phyloP scores from a whole-genome alignment of 179 eudicot genomes.

The Nepenthes alata region DNA sequence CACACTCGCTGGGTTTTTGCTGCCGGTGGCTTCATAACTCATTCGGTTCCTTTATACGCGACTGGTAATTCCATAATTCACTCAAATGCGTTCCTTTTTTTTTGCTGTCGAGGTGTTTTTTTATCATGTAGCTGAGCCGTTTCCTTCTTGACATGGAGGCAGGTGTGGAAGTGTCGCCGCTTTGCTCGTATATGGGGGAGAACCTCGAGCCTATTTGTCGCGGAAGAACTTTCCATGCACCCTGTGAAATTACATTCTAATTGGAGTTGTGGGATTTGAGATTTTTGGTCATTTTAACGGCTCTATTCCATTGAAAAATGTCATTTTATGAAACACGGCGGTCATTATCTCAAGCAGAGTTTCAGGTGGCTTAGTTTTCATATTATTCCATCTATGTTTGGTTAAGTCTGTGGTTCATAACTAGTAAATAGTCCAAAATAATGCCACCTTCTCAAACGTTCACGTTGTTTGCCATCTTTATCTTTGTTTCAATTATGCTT shows the following conservation, averaged over 20 bases:
- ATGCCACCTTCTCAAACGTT: too few relatives aligned
- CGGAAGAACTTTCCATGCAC: slow-evolving; percentile 95
- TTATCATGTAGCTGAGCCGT: background rate
- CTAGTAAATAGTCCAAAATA: too few relatives aligned
- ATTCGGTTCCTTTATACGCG: slow-evolving; percentile 81
- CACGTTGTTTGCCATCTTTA: too few relatives aligned
- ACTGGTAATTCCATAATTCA: slow-evolving; percentile 42
- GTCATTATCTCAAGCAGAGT: too few relatives aligned
- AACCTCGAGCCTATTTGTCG: slow-evolving; percentile 91
- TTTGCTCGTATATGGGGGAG: slow-evolving; percentile 87
- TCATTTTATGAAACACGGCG: too few relatives aligned
- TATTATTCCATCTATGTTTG: too few relatives aligned
- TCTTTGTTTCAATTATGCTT: too few relatives aligned
- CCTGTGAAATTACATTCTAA: slow-evolving; percentile 81
- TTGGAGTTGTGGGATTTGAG: background rate
- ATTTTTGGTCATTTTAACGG: too few relatives aligned
- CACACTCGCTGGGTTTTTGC: slow-evolving; percentile 98
- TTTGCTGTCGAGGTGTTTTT: background rate
- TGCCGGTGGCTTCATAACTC: slow-evolving; percentile 96
- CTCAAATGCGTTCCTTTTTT: background rate
- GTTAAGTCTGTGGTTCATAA: too few relatives aligned
- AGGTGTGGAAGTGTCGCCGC: slow-evolving; percentile 96
- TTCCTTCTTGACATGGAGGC: slow-evolving; percentile 1
- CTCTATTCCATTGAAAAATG: too few relatives aligned
- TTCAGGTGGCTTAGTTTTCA: too few relatives aligned